phyloP scores from a whole-genome alignment of 306 rosid genomes.

The Notholithocarpus densiflorus region DNA sequence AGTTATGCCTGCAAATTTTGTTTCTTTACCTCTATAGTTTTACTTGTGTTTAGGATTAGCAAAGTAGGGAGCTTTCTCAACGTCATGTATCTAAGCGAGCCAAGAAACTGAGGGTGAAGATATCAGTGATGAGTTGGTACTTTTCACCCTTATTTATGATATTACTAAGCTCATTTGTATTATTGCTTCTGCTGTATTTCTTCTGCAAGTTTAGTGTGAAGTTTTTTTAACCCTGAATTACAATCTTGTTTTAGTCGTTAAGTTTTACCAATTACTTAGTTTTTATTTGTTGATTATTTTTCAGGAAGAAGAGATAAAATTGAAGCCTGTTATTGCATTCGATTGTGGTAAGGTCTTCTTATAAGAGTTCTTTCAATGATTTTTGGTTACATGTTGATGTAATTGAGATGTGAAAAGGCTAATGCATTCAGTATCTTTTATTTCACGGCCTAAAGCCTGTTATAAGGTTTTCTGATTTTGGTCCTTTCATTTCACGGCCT shows the following conservation, averaged over 20 bases:
- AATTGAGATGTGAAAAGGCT: not conserved
- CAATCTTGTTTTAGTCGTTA: not conserved
- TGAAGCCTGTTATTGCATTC: slow-evolving; percentile 91
- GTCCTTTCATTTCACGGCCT: not conserved
- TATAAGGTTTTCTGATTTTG: not conserved
- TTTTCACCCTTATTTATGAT: not conserved
- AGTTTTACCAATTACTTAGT: too few species aligned
- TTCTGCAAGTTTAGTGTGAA: not conserved
- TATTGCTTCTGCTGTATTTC: not conserved
- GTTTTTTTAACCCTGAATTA: slow-evolving; percentile 2
- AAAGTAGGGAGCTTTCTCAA: slow-evolving; percentile 96
- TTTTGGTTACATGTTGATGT: too few species aligned
- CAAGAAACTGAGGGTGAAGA: slow-evolving; percentile 79
- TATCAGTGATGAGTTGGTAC: slow-evolving; percentile 28
- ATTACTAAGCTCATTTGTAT: not conserved
- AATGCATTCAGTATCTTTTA: not conserved
- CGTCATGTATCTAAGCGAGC: slow-evolving; percentile 83
- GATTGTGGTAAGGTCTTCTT: slow-evolving; percentile 68
- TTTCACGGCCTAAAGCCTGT: too few species aligned
- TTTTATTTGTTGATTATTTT: slow-evolving; percentile 5
- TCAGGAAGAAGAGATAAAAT: slow-evolving; percentile 90
- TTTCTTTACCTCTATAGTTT: slow-evolving; percentile 5
- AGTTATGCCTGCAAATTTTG: not conserved
- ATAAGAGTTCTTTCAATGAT: not conserved
- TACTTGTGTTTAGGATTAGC: slow-evolving; percentile 71